Conservation (phyloP, 1,284 basidiomycete genomes). For the Hemileia vastatrix region DNA sequence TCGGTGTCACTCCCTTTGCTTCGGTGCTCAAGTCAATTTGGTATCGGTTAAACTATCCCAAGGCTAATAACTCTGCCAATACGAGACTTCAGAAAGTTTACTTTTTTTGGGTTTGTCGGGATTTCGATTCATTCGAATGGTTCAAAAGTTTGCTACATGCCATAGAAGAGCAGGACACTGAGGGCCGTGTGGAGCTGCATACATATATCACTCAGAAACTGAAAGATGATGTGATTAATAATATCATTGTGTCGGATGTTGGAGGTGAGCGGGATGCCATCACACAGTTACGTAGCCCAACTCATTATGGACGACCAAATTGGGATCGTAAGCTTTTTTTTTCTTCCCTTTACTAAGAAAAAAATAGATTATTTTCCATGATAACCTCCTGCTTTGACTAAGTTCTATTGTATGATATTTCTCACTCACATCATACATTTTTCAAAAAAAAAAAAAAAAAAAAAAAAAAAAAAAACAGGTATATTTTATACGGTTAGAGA, state of each 20-base stretch:
- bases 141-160: constrained; percentile 84
- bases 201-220: constrained; percentile 81
- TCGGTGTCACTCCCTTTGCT: constrained; percentile 85
- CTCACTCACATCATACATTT: not conserved
- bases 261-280: constrained; percentile 79
- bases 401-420: too few relatives aligned
- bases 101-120: constrained; percentile 41
- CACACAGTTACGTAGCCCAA: constrained; percentile 70
- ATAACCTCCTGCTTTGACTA: not conserved
- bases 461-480: constrained; percentile 49
- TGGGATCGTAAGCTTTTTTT: constrained; percentile 27
- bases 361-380: not conserved
- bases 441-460: not conserved
- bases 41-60: constrained; percentile 73
- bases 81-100: constrained; percentile 45
- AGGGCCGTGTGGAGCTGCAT: constrained; percentile 59
- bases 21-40: constrained; percentile 86
- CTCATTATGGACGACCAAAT: constrained; percentile 87
- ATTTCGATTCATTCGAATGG: constrained; percentile 60
- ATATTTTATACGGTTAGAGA: constrained; percentile 65
- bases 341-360: not conserved
- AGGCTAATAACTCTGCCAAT: constrained; percentile 24
- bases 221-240: constrained; percentile 77
- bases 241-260: constrained; percentile 72
- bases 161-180: constrained; percentile 77